Conservation (phyloP, 495 filamentous ascomycete species). For the Xylaria sp. region DNA sequence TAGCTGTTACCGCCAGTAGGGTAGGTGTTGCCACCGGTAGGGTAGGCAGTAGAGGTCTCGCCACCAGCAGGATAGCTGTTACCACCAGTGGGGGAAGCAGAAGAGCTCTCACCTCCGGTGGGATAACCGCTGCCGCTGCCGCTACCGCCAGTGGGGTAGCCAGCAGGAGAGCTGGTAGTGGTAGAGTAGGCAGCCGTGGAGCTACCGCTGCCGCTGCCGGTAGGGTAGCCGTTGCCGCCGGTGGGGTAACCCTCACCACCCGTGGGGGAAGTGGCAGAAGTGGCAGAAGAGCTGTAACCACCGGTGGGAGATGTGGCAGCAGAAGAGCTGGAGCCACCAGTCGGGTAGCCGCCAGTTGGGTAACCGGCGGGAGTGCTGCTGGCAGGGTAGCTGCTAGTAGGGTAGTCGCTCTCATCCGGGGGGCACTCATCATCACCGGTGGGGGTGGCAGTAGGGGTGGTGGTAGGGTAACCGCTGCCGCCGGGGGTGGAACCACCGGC, state of each 20-base stretch:
- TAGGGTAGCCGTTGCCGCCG: conserved; percentile 2
- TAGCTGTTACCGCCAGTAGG: background rate
- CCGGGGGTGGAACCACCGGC: too few species aligned
- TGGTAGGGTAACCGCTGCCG: too few species aligned
- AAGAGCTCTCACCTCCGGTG: background rate
- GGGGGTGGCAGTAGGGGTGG: too few species aligned
- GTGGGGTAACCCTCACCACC: too few species aligned
- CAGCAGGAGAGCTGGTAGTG: background rate
- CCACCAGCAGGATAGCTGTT: too few species aligned
- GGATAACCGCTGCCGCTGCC: too few species aligned
- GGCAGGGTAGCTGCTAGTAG: conserved; percentile 18
- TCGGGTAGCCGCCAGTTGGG: conserved; percentile 29
- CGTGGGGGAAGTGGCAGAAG: too few species aligned
- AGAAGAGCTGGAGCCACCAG: too few species aligned
- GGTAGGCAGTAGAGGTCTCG: background rate
- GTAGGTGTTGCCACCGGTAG: background rate
- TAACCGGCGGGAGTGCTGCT: conserved; percentile 22
- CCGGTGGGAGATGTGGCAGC: too few species aligned
- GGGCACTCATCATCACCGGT: conserved; percentile 12
- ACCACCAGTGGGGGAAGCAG: too few species aligned
- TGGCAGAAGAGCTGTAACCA: background rate
- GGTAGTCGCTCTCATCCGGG: conserved; percentile 13
- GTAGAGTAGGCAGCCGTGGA: background rate
- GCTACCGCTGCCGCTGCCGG: background rate
- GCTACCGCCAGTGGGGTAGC: conserved; percentile 13